Percentiles rank a stretch among this genome's conserved stretches.
Evolutionary conservation across 306 rosid species (phyloP).

Genomic region (Arachis hypogaea): DNA sequence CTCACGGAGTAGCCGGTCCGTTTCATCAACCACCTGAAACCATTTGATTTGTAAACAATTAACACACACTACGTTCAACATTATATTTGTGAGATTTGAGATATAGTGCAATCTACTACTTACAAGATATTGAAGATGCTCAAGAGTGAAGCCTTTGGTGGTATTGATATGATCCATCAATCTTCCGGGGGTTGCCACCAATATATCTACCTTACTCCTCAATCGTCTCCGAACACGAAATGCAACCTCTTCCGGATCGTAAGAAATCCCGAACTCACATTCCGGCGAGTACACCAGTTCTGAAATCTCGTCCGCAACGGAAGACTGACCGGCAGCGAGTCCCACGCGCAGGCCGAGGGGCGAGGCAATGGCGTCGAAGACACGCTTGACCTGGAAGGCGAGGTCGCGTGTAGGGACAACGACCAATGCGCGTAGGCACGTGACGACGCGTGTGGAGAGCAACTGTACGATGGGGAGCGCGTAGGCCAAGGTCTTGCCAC

Average conservation of each 20-base stretch:
- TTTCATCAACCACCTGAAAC: slow-evolving; percentile 93
- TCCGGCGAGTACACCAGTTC: slow-evolving; percentile 60
- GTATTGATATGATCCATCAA: slow-evolving; percentile 79
- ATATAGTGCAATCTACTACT: slow-evolving; percentile 20
- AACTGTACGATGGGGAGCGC: slow-evolving; percentile 90
- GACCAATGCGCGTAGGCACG: slow-evolving; percentile 73
- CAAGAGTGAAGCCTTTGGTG: slow-evolving; percentile 86
- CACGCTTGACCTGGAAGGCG: slow-evolving; percentile 78
- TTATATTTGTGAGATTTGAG: not conserved
- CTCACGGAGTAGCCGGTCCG: slow-evolving; percentile 86
- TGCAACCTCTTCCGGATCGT: slow-evolving; percentile 53
- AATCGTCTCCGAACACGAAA: slow-evolving; percentile 47
- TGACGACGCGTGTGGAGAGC: slow-evolving; percentile 56
- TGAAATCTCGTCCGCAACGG: slow-evolving; percentile 74
- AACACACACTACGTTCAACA: not conserved
- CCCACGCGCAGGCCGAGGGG: slow-evolving; percentile 84
- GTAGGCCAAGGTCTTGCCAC: slow-evolving; percentile 89
- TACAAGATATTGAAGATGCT: slow-evolving; percentile 93
- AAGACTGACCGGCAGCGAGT: slow-evolving; percentile 85
- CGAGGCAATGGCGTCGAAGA: slow-evolving; percentile 70
- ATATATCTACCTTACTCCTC: slow-evolving; percentile 75
- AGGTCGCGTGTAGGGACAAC: slow-evolving; percentile 93
- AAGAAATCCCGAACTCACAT: slow-evolving; percentile 60
- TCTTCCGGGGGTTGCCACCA: slow-evolving; percentile 96
- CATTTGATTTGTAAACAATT: slow-evolving; percentile 43